Evolutionary conservation across 345 rosid genomes (phyloP), one percentile per base, ranked within the genome.

Genomic region (Dipteronia sinensis): DNA sequence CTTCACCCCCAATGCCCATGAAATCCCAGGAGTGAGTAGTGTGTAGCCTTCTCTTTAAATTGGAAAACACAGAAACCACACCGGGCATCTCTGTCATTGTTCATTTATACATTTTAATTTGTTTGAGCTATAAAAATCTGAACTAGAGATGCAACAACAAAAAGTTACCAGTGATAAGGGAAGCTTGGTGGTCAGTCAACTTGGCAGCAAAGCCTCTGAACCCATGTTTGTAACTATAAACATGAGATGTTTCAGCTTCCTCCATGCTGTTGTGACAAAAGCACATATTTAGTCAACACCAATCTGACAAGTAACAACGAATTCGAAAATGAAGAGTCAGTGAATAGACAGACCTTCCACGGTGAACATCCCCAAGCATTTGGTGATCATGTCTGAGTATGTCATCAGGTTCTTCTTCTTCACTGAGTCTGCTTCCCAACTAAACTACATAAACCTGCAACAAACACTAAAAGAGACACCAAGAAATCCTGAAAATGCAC

Each of bases 11-110:
- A 51, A 88, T 83, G 47, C 91, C 91, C 85, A 88, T 84, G 83
- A 88, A 88, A 81, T 88, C 91, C 91, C 91, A 88, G 3, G 91
- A 88, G 77, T 83, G 91, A 59, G 91, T 88, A 10, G 91, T 88
- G 74, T 88, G 91, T 10, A 86, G 83, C 81, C 62, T 85, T 55
- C 90, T 82, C 67, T 80, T 87, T 72, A 68, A 69, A 79, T 88
- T 88, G 34, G 88, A 87, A 67, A 88, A 85, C 31, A 88, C 88
- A 10, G 90, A 83, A 71, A 88, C 90, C 79, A 88, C 88, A 5
- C 85, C 90, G 0, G 90, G 85, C 88, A 85, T 80, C 76, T 75
- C 90, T 88, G 86, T 65, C 75, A 20, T 71, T 31, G 20, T 44
- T 15, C 56, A 51, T n/a, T 16, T 51, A 51, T 51, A 51, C 6